phyloP scores from a whole-genome alignment of 2,329 filamentous ascomycete species.

The Calonectria naviculata region DNA sequence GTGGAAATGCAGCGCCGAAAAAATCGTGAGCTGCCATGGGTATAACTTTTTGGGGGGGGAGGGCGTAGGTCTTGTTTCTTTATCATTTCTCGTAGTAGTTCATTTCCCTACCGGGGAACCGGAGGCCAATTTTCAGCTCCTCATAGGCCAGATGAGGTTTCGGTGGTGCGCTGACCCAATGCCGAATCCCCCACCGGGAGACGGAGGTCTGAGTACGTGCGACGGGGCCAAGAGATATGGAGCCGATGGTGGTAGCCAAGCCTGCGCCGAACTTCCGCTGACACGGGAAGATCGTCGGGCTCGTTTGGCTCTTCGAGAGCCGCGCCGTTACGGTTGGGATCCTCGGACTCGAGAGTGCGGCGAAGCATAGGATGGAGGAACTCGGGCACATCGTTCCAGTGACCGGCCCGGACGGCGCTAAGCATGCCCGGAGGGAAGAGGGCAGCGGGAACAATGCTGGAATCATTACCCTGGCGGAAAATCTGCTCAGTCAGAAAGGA shows the following conservation, averaged over 20 bases:
- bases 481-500: constrained; percentile 57
- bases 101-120: not conserved
- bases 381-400: constrained; percentile 69
- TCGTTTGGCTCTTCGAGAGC: constrained; percentile 27
- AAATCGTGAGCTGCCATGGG: constrained; percentile 26
- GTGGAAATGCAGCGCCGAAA: constrained; percentile 16
- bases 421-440: constrained; percentile 65
- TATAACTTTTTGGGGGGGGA: constrained; percentile 31
- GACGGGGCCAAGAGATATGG: constrained; percentile 33
- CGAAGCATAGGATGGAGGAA: constrained; percentile 65
- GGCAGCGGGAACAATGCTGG: constrained; percentile 43
- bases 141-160: constrained; percentile 29
- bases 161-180: constrained; percentile 32
- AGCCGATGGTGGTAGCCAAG: constrained; percentile 28
- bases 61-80: constrained; percentile 13
- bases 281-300: constrained; percentile 19
- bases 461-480: constrained; percentile 43
- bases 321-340: constrained; percentile 29
- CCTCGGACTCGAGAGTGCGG: constrained; percentile 55
- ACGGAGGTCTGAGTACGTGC: constrained; percentile 50
- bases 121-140: not conserved
- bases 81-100: not conserved
- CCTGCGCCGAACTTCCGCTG: constrained; percentile 28
- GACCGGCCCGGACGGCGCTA: constrained; percentile 64
- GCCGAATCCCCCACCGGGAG: constrained; percentile 50